These are phyloP conservation scores for Penicillium sp. DNA, from an alignment of 2,329 filamentous ascomycete species.

Conservation along the genomic window DNA sequence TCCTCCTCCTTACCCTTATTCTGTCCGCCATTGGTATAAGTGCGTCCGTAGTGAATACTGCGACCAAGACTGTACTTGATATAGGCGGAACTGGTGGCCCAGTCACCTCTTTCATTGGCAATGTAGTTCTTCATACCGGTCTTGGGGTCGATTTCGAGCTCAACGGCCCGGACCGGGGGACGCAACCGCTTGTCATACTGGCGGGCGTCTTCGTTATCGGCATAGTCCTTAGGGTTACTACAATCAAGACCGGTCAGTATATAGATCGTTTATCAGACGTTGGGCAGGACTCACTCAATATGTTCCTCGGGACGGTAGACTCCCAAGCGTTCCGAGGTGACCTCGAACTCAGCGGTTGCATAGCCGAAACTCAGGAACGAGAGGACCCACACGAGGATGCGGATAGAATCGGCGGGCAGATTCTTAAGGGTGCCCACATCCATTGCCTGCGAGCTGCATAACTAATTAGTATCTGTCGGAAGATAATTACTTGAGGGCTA, in stretches of 20 bases:
- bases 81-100: conserved; percentile 87
- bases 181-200: conserved; percentile 72
- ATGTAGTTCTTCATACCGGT: conserved; percentile 99
- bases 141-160: conserved; percentile 67
- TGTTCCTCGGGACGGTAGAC: conserved; percentile 71
- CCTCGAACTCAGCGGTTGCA: conserved; percentile 81
- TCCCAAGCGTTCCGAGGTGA: conserved; percentile 73
- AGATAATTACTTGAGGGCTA: background rate
- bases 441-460: conserved; percentile 64
- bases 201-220: conserved; percentile 79
- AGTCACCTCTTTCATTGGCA: conserved; percentile 78
- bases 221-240: conserved; percentile 77
- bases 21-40: conserved; percentile 65
- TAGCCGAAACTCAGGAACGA: conserved; percentile 80
- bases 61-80: conserved; percentile 70
- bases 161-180: conserved; percentile 67
- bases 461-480: conserved; percentile 4
- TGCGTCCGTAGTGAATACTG: conserved; percentile 71
- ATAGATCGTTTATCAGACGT: background rate
- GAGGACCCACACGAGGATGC: conserved; percentile 75
- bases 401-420: conserved; percentile 72
- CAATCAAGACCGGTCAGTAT: conserved; percentile 45
- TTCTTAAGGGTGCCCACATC: conserved; percentile 77
- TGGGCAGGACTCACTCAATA: conserved; percentile 41
- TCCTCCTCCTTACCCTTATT: conserved; percentile 66